These are phyloP conservation scores for Pyrenophora seminiperda DNA, from an alignment of 2,329 filamentous ascomycete species.

Conservation along the genomic window DNA sequence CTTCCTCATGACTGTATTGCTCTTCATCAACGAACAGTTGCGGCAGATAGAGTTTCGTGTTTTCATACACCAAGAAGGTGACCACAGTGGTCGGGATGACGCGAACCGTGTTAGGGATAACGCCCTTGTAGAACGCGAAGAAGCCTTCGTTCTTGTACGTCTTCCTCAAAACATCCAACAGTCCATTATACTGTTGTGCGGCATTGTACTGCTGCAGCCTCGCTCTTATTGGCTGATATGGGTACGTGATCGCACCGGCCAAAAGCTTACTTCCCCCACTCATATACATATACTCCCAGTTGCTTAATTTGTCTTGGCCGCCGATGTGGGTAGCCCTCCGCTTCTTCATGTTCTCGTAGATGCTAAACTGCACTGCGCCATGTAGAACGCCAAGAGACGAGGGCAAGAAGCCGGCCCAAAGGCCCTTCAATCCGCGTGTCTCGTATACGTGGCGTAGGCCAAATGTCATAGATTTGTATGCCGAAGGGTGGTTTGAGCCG, in stretches of 20 bases:
- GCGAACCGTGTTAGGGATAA: constrained; percentile 85
- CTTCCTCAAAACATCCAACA: constrained; percentile 71
- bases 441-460: constrained; percentile 70
- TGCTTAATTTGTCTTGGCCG: constrained; percentile 59
- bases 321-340: constrained; percentile 57
- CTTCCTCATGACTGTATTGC: constrained; percentile 38
- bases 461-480: constrained; percentile 77
- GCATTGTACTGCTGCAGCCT: constrained; percentile 89
- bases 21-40: constrained; percentile 47
- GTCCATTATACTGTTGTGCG: constrained; percentile 71
- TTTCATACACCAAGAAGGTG: constrained; percentile 97
- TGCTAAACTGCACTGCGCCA: constrained; percentile 92
- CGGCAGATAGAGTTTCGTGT: constrained; percentile 74
- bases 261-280: constrained; percentile 84
- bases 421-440: constrained; percentile 76
- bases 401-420: constrained; percentile 85
- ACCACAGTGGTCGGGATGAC: constrained; percentile 95
- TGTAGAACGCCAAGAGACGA: constrained; percentile 87
- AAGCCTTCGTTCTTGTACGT: constrained; percentile 81
- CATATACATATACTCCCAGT: constrained; percentile 78
- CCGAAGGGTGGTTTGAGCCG: constrained; percentile 72
- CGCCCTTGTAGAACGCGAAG: constrained; percentile 87
- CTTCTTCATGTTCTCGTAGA: constrained; percentile 78
- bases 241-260: constrained; percentile 89
- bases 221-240: constrained; percentile 89